These are phyloP conservation scores for Umbelopsis isabellina DNA, from an alignment of 192 early-diverging fungal genomes.

Conservation along the genomic window DNA sequence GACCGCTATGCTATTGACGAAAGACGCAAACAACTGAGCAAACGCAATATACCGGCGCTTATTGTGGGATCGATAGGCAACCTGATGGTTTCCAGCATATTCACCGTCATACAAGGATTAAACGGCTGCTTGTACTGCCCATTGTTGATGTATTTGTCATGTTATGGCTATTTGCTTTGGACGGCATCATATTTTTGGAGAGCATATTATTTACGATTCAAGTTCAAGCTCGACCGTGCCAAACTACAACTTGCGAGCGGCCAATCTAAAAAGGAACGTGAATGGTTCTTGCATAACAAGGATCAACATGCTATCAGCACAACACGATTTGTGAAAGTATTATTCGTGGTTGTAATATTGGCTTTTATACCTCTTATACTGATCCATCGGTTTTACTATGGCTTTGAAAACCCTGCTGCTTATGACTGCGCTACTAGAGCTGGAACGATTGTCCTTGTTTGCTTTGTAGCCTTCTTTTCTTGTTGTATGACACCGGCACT, in stretches of 20 bases:
- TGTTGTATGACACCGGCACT: conserved; percentile 52
- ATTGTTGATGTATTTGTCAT: conserved; percentile 17
- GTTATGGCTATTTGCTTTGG: conserved; percentile 22
- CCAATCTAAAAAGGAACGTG: conserved; percentile 1
- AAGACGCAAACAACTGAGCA: conserved; percentile 13
- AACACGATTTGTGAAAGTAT: not conserved
- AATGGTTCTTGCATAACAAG: not conserved
- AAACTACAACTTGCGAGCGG: not conserved
- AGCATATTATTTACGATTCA: conserved; percentile 10
- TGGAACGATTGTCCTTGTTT: conserved; percentile 19
- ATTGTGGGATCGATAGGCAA: conserved; percentile 23
- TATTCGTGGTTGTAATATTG: not conserved
- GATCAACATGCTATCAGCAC: not conserved
- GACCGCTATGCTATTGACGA: not conserved
- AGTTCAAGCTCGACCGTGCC: conserved; percentile 14
- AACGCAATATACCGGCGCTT: conserved; percentile 16
- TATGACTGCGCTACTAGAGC: not conserved
- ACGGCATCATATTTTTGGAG: conserved; percentile 22
- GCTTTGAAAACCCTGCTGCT: not conserved
- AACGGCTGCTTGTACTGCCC: conserved; percentile 10
- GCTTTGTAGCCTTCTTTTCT: conserved; percentile 34
- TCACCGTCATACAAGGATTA: not conserved
- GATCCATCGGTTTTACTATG: not conserved
- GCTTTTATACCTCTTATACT: not conserved
- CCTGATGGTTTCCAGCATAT: not conserved